A percentile compares a stretch with the other conserved stretches of the same genome.
These are phyloP conservation scores for Vinca major DNA, from an alignment of 305 asterid species.

Conservation along the genomic window DNA sequence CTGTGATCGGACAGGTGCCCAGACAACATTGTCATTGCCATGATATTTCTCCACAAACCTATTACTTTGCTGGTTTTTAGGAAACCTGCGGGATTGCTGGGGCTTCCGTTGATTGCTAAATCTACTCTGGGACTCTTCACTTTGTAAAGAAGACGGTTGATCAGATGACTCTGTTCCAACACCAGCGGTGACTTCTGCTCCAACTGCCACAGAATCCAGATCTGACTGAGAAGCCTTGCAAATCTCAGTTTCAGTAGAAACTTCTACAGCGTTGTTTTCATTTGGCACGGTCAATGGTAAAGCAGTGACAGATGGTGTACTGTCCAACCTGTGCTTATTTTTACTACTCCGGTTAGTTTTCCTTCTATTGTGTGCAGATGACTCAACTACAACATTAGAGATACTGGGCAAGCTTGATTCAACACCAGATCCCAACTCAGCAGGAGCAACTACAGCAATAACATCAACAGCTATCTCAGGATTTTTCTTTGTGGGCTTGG, in stretches of 20 bases:
- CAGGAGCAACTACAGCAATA: conserved; percentile 26
- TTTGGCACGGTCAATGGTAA: conserved; percentile 24
- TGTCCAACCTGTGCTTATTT: conserved; percentile 51
- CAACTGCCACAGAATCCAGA: conserved; percentile 25
- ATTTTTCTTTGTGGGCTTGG: conserved; percentile 31
- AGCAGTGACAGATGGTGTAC: conserved; percentile 25
- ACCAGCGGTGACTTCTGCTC: conserved; percentile 28
- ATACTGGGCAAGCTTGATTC: conserved; percentile 32
- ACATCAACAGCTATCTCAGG: conserved; percentile 25
- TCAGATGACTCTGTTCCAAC: conserved; percentile 33
- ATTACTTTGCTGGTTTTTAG: conserved; percentile 60
- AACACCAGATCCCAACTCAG: conserved; percentile 25
- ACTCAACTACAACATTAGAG: conserved; percentile 29
- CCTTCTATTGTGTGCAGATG: conserved; percentile 48
- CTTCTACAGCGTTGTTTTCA: conserved; percentile 25
- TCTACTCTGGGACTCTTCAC: conserved; percentile 50
- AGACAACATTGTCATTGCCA: conserved; percentile 53
- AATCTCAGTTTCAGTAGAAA: conserved; percentile 32
- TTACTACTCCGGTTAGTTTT: conserved; percentile 43
- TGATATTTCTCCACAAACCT: conserved; percentile 51
- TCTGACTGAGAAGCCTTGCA: conserved; percentile 29
- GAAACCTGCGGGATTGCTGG: conserved; percentile 53
- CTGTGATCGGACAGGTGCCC: conserved; percentile 86
- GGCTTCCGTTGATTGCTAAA: conserved; percentile 47
- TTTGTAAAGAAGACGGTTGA: conserved; percentile 28